Evolutionary conservation across 163 green algal species (phyloP).

Genomic region (Picocystis sp.): DNA sequence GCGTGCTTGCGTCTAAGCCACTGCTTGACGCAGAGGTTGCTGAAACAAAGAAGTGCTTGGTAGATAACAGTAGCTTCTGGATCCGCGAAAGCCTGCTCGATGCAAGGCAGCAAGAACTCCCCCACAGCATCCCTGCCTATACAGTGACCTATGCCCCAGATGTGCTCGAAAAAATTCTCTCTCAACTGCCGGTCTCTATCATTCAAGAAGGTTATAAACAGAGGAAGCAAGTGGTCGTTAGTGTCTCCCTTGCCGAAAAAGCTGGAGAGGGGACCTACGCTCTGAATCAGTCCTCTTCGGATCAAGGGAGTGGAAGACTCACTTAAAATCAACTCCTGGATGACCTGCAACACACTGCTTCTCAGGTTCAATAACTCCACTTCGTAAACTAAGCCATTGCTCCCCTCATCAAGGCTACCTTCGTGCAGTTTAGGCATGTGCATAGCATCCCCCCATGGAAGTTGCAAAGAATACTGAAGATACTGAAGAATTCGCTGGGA

Average conservation of each 20-base stretch:
- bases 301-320: constrained; percentile 25
- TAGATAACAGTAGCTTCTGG: constrained; percentile 37
- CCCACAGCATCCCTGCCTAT: constrained; percentile 48
- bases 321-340: constrained; percentile 67
- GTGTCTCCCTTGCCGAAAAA: constrained; percentile 48
- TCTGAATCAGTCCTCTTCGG: constrained; percentile 48
- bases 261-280: constrained; percentile 25
- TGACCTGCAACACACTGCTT: constrained; percentile 37
- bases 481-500: constrained; percentile 50
- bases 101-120: constrained; percentile 75
- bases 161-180: constrained; percentile 48
- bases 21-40: constrained; percentile 1
- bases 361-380: constrained; percentile 42
- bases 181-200: constrained; percentile 52
- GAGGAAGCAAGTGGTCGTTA: constrained; percentile 73
- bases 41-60: constrained; percentile 50
- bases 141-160: constrained; percentile 34
- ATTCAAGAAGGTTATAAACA: constrained; percentile 90
- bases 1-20: no score
- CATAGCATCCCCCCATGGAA: no score
- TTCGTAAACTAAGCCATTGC: constrained; percentile 23
- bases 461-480: constrained; percentile 27
- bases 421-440: no score
- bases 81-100: constrained; percentile 62
- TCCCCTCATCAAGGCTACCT: no score